Percentiles rank a stretch among this genome's conserved stretches.
These are phyloP conservation scores for Aspergillus sp. DNA, from an alignment of 2,329 filamentous ascomycete species.

Conservation along the genomic window DNA sequence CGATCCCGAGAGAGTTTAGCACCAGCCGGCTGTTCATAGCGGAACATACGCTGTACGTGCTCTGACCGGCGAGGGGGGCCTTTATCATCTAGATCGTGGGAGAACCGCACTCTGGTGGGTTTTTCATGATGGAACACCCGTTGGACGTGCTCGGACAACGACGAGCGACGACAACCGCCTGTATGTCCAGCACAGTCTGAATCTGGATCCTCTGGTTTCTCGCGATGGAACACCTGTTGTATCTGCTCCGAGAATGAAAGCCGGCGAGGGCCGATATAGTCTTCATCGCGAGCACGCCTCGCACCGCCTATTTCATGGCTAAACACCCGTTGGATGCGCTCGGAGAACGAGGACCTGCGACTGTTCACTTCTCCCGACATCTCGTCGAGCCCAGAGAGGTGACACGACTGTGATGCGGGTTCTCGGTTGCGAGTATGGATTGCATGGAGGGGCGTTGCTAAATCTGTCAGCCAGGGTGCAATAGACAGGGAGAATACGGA, in stretches of 20 bases:
- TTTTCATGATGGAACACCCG: slow-evolving; percentile 13
- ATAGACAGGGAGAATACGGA: neutral
- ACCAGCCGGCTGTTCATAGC: too few relatives aligned
- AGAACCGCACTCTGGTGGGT: slow-evolving; percentile 9
- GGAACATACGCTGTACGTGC: too few relatives aligned
- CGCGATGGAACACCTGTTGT: slow-evolving; percentile 3
- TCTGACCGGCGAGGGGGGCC: neutral
- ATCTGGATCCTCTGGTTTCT: too few relatives aligned
- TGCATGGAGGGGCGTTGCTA: too few relatives aligned
- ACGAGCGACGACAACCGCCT: slow-evolving; percentile 12
- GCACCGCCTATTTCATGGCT: slow-evolving; percentile 11
- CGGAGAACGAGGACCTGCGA: neutral
- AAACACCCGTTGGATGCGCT: slow-evolving; percentile 13
- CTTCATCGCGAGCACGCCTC: neutral
- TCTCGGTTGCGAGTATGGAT: too few relatives aligned
- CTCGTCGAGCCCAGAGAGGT: neutral
- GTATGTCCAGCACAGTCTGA: slow-evolving; percentile 8
- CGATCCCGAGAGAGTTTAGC: neutral
- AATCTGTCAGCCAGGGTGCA: too few relatives aligned
- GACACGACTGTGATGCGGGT: too few relatives aligned
- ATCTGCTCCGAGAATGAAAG: neutral
- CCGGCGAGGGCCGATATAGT: neutral
- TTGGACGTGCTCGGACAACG: slow-evolving; percentile 14
- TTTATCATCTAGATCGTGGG: too few relatives aligned
- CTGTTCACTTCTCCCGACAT: neutral